Evolutionary conservation across 257 asterid species (phyloP).

Genomic region (Schizonepeta tenuifolia): DNA sequence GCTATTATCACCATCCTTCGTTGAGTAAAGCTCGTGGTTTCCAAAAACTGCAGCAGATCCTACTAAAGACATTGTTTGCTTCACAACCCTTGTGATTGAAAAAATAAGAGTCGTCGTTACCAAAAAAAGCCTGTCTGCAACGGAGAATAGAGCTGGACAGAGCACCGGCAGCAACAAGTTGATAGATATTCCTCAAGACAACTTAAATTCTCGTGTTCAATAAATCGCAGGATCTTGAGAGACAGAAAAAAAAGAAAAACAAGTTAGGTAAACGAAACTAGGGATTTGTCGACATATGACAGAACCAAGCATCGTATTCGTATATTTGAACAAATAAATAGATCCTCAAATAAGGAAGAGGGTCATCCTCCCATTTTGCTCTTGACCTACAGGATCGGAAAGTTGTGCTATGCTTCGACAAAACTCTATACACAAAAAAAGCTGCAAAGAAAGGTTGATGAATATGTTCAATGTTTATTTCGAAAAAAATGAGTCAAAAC

Average conservation of each 20-base stretch:
- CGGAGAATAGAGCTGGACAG: background rate
- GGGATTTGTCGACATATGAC: background rate
- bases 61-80: constrained; percentile 70
- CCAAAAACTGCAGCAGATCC: constrained; percentile 56
- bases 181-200: constrained; percentile 24
- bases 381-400: background rate
- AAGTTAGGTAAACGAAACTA: background rate
- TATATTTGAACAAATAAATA: background rate
- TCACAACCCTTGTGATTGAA: background rate
- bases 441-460: background rate
- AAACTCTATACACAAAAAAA: background rate
- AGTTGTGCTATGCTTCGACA: background rate
- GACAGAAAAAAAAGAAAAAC: background rate
- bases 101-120: background rate
- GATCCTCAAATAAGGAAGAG: constrained; percentile 1
- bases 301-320: background rate
- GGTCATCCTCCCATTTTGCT: background rate
- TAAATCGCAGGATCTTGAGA: constrained; percentile 7
- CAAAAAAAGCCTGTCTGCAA: background rate
- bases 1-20: constrained; percentile 46
- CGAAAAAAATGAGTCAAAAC: background rate
- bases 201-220: background rate
- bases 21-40: constrained; percentile 50
- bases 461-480: background rate
- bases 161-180: constrained; percentile 1